Evolutionary conservation across 352 stramenopile species (phyloP).

Genomic region (Phytophthora aleatoria): DNA sequence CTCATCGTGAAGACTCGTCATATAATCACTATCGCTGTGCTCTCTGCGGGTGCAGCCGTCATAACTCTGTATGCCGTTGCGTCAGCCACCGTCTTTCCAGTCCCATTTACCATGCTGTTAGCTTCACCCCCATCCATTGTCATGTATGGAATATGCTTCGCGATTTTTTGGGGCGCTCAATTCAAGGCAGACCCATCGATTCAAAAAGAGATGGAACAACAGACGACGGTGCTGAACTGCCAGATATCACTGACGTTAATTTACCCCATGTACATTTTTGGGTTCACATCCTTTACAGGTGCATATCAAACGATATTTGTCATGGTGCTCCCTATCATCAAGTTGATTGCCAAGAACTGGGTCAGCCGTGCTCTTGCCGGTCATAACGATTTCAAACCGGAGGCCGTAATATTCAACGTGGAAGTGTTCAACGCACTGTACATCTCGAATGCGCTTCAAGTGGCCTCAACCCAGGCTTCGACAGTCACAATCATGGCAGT

Average conservation of each 20-base stretch:
- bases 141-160: conserved; percentile 19
- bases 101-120: conserved; percentile 20
- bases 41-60: conserved; percentile 6
- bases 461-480: conserved; percentile 13
- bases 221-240: conserved; percentile 23
- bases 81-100: conserved; percentile 17
- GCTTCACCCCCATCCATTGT: conserved; percentile 18
- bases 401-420: conserved; percentile 46
- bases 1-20: conserved; percentile 15
- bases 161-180: conserved; percentile 19
- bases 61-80: conserved; percentile 14
- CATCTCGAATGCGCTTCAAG: conserved; percentile 30
- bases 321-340: conserved; percentile 16
- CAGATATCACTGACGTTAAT: conserved; percentile 24
- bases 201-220: conserved; percentile 17
- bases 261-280: conserved; percentile 39
- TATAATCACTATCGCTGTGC: conserved; percentile 12
- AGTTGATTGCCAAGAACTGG: conserved; percentile 31
- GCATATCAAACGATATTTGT: conserved; percentile 24
- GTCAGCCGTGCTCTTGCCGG: conserved; percentile 25
- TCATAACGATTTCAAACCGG: conserved; percentile 35
- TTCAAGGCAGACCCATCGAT: conserved; percentile 19
- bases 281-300: conserved; percentile 21
- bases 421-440: conserved; percentile 39
- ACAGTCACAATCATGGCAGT: conserved; percentile 16